phyloP scores from a whole-genome alignment of 2,329 filamentous ascomycete species.

The Trichoderma harzianum region DNA sequence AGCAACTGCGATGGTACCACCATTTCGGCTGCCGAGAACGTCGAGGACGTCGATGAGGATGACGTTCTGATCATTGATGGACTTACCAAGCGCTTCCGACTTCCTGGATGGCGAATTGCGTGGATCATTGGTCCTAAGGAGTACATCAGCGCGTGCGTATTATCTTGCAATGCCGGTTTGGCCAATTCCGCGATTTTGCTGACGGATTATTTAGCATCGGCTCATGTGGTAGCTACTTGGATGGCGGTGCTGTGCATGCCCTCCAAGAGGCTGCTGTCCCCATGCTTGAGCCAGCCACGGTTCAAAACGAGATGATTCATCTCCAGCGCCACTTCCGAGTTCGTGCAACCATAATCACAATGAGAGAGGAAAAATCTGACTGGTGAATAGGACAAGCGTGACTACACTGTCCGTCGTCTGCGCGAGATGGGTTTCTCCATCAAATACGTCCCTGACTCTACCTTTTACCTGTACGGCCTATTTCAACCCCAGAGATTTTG shows the following conservation, averaged over 20 bases:
- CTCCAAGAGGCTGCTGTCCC: slow-evolving; percentile 92
- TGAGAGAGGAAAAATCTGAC: neutral
- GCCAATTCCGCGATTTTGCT: neutral
- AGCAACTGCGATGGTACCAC: slow-evolving; percentile 86
- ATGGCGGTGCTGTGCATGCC: slow-evolving; percentile 89
- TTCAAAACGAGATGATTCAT: slow-evolving; percentile 81
- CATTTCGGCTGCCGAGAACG: slow-evolving; percentile 84
- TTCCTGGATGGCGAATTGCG: slow-evolving; percentile 93
- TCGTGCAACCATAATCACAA: slow-evolving; percentile 25
- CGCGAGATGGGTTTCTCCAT: slow-evolving; percentile 84
- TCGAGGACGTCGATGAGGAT: slow-evolving; percentile 83
- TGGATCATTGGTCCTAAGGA: slow-evolving; percentile 95
- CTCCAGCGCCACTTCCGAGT: slow-evolving; percentile 82
- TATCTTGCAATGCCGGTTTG: neutral
- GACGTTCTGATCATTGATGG: slow-evolving; percentile 95
- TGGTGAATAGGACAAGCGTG: slow-evolving; percentile 68
- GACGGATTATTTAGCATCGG: slow-evolving; percentile 55
- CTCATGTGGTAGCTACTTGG: slow-evolving; percentile 88
- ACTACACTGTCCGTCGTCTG: slow-evolving; percentile 80
- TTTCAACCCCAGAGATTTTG: neutral
- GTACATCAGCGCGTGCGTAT: slow-evolving; percentile 75
- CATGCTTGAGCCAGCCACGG: slow-evolving; percentile 85
- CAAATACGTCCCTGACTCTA: slow-evolving; percentile 80
- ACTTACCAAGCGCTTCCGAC: slow-evolving; percentile 91
- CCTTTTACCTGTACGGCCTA: slow-evolving; percentile 76